Evolutionary conservation across 31 red algal genomes (phyloP).

Genomic region (Asparagopsis taxiformis): DNA sequence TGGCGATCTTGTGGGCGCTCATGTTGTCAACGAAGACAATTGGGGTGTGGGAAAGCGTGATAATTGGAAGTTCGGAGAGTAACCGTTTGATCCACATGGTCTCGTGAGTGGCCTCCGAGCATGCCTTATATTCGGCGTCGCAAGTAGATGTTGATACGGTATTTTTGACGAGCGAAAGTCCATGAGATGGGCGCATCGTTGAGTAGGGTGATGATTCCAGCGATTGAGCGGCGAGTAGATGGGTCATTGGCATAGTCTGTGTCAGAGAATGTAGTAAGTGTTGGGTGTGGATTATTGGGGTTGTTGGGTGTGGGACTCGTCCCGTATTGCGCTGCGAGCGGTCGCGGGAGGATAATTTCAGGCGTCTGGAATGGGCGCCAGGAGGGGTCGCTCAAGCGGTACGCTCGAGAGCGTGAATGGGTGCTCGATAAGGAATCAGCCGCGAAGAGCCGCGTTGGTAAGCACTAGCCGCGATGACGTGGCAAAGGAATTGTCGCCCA

Average conservation of each 20-base stretch:
- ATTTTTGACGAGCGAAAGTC: not conserved
- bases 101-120: not conserved
- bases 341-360: too few relatives aligned
- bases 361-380: too few relatives aligned
- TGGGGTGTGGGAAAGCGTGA: not conserved
- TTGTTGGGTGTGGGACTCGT: too few relatives aligned
- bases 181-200: conserved; percentile 4
- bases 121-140: too few relatives aligned
- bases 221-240: not conserved
- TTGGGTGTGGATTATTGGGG: not conserved
- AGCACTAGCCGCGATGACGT: too few relatives aligned
- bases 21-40: not conserved
- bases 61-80: conserved; percentile 11
- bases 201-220: not conserved
- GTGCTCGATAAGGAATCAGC: too few relatives aligned
- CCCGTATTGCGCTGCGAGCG: too few relatives aligned
- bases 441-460: too few relatives aligned
- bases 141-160: not conserved
- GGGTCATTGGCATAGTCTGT: conserved; percentile 1
- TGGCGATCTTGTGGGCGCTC: not conserved
- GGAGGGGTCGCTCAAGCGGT: too few relatives aligned
- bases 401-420: too few relatives aligned
- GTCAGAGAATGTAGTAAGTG: conserved; percentile 4
- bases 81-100: conserved; percentile 1
- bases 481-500: too few relatives aligned